These are phyloP conservation scores for Furcasterigmium sp. DNA, from an alignment of 2,329 filamentous ascomycete genomes.

Conservation along the genomic window DNA sequence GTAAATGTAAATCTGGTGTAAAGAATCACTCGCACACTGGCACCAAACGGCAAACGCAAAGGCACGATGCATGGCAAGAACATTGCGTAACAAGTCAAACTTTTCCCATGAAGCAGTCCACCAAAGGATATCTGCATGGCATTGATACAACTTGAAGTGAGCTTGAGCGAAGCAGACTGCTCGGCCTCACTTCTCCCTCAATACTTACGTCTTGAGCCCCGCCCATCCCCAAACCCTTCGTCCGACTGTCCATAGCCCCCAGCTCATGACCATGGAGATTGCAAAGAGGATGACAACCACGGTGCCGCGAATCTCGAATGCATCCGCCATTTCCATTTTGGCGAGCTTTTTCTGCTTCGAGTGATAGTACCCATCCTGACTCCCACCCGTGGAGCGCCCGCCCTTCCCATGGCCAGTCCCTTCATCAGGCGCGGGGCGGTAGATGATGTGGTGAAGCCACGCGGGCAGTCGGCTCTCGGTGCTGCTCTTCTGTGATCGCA, in stretches of 20 bases:
- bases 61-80: too few relatives aligned
- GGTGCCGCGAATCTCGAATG: conserved; percentile 52
- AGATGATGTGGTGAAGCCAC: conserved; percentile 37
- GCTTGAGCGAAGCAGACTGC: too few relatives aligned
- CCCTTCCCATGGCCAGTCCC: conserved; percentile 1
- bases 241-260: conserved; percentile 18
- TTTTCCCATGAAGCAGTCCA: too few relatives aligned
- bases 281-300: conserved; percentile 47
- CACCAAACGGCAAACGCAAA: too few relatives aligned
- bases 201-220: too few relatives aligned
- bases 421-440: conserved; percentile 22
- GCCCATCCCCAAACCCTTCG: not conserved
- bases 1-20: too few relatives aligned
- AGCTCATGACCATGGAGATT: conserved; percentile 21
- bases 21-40: too few relatives aligned
- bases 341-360: conserved; percentile 56
- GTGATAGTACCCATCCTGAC: conserved; percentile 41
- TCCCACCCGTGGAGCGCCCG: conserved; percentile 10
- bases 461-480: conserved; percentile 21
- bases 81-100: too few relatives aligned
- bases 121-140: too few relatives aligned
- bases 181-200: too few relatives aligned
- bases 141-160: too few relatives aligned
- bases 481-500: conserved; percentile 36
- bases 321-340: conserved; percentile 57